These are phyloP conservation scores for Setomelanomma holmii DNA, from an alignment of 2,329 filamentous ascomycete genomes.

Conservation along the genomic window DNA sequence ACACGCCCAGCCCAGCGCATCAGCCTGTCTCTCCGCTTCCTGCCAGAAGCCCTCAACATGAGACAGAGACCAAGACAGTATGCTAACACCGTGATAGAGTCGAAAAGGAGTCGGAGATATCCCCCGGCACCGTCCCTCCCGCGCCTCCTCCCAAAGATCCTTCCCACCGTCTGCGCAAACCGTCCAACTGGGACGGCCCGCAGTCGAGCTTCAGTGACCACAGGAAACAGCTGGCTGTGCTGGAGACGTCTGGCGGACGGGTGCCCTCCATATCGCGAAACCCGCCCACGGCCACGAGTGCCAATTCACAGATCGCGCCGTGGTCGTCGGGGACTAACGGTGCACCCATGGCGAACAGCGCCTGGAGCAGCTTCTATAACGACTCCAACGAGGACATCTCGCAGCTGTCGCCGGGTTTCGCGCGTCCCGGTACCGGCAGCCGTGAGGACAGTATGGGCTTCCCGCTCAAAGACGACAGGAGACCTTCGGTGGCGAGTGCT, in stretches of 20 bases:
- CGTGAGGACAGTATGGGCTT: slow-evolving; percentile 56
- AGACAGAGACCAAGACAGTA: slow-evolving; percentile 27
- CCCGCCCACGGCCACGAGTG: slow-evolving; percentile 62
- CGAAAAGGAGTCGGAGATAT: slow-evolving; percentile 55
- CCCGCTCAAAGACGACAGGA: slow-evolving; percentile 68
- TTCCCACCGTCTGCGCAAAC: slow-evolving; percentile 42
- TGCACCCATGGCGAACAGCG: slow-evolving; percentile 51
- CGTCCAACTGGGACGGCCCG: slow-evolving; percentile 62
- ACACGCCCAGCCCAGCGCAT: slow-evolving; percentile 20
- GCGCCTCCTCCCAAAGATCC: slow-evolving; percentile 47
- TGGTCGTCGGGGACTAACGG: slow-evolving; percentile 56
- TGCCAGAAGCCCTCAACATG: too few species aligned
- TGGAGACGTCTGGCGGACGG: slow-evolving; percentile 67
- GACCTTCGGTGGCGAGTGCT: slow-evolving; percentile 87
- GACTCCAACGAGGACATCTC: slow-evolving; percentile 74
- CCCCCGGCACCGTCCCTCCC: slow-evolving; percentile 47
- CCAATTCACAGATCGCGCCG: slow-evolving; percentile 59
- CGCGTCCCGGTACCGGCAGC: slow-evolving; percentile 62
- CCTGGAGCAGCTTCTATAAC: slow-evolving; percentile 70
- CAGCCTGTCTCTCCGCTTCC: slow-evolving; percentile 32
- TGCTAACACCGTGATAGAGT: slow-evolving; percentile 47
- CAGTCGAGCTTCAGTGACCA: slow-evolving; percentile 69
- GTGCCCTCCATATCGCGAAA: slow-evolving; percentile 66
- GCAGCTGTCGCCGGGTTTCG: slow-evolving; percentile 74
- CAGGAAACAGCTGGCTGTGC: slow-evolving; percentile 73